A percentile compares a stretch with the other conserved stretches of the same genome.
Conservation (phyloP, 768 basidiomycete species). For the Macrolepiota fuliginosa region DNA sequence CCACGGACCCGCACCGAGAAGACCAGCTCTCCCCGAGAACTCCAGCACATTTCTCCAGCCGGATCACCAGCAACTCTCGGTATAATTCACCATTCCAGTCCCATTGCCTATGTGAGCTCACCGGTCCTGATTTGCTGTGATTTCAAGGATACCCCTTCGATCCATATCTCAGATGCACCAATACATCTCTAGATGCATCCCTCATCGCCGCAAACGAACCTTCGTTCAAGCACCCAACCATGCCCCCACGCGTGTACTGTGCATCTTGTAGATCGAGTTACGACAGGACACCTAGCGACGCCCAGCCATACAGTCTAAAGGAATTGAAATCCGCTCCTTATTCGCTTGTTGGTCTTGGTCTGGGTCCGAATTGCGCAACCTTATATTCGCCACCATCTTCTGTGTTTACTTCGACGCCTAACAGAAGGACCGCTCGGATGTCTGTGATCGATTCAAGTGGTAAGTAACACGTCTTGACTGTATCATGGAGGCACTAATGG, state of each 20-base stretch:
- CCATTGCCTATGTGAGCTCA: too few relatives aligned
- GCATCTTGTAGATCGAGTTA: not conserved
- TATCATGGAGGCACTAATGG: not conserved
- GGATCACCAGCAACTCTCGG: too few relatives aligned
- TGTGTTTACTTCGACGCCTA: not conserved
- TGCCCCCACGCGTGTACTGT: not conserved
- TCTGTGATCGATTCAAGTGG: not conserved
- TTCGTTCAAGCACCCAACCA: conserved; percentile 16
- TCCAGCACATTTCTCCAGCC: too few relatives aligned
- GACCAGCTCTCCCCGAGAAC: too few relatives aligned
- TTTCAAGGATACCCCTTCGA: conserved; percentile 17
- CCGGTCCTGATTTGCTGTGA: too few relatives aligned
- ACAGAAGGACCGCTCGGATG: not conserved
- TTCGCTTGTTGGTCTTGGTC: not conserved
- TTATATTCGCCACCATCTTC: not conserved
- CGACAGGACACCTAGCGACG: not conserved
- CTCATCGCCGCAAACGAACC: conserved; percentile 20
- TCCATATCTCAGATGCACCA: conserved; percentile 21
- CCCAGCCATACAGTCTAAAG: not conserved
- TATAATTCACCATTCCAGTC: too few relatives aligned
- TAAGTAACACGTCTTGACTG: not conserved
- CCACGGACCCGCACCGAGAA: too few relatives aligned
- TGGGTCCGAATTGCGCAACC: not conserved
- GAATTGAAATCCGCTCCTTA: not conserved
- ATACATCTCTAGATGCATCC: conserved; percentile 22